These are phyloP conservation scores for Catunica adiposa DNA, from an alignment of 2,329 filamentous ascomycete genomes.

Conservation along the genomic window DNA sequence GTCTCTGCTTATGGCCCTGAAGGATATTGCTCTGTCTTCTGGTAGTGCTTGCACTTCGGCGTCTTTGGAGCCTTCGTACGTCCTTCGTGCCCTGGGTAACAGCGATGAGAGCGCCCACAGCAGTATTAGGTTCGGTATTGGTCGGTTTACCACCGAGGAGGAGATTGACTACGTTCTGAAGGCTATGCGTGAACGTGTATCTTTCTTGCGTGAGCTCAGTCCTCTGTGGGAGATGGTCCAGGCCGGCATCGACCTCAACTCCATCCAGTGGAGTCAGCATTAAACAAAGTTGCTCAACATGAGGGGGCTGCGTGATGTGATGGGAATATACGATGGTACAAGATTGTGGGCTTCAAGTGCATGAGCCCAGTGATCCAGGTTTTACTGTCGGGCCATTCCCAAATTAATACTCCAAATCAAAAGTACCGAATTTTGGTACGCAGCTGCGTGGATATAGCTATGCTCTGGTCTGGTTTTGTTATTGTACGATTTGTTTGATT, in stretches of 20 bases:
- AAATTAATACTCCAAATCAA: no score
- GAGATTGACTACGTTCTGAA: slow-evolving; percentile 98
- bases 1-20: slow-evolving; percentile 92
- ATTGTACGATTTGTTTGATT: background rate
- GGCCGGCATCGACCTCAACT: slow-evolving; percentile 87
- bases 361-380: no score
- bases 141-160: slow-evolving; percentile 82
- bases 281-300: slow-evolving; percentile 26
- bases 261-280: slow-evolving; percentile 97
- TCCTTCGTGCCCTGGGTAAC: slow-evolving; percentile 82
- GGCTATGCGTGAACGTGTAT: slow-evolving; percentile 78
- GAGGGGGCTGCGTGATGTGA: background rate
- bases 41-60: slow-evolving; percentile 95
- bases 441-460: no score
- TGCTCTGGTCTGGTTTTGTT: background rate
- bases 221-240: slow-evolving; percentile 96
- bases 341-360: no score
- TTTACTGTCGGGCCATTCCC: no score
- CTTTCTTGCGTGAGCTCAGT: slow-evolving; percentile 84
- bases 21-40: slow-evolving; percentile 92
- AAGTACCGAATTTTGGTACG: no score
- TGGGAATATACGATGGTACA: background rate
- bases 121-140: slow-evolving; percentile 94
- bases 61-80: slow-evolving; percentile 90
- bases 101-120: slow-evolving; percentile 96